These are phyloP conservation scores for Myxozyma neglecta DNA, from an alignment of 805 yeast species.

Conservation along the genomic window DNA sequence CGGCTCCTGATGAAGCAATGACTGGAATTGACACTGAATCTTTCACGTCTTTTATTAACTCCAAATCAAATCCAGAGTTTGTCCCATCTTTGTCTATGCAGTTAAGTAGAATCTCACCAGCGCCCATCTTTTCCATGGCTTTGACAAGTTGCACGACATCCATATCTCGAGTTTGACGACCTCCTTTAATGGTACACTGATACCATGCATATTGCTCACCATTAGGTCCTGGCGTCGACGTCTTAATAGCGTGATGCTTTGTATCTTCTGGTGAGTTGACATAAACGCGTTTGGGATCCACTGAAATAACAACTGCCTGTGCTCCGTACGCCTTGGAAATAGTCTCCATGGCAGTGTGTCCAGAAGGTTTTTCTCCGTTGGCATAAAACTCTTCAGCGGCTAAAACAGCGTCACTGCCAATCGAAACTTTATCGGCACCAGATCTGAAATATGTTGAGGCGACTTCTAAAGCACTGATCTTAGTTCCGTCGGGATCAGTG, in stretches of 20 bases:
- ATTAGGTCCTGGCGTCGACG: slow-evolving; percentile 73
- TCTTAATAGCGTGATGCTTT: slow-evolving; percentile 62
- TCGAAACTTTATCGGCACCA: slow-evolving; percentile 97
- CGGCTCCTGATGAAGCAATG: slow-evolving; percentile 98
- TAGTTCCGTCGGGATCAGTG: slow-evolving; percentile 78
- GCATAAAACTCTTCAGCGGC: slow-evolving; percentile 84
- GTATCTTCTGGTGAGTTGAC: slow-evolving; percentile 62
- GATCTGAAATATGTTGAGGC: slow-evolving; percentile 90
- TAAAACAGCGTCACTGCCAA: slow-evolving; percentile 94
- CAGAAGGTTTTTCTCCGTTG: slow-evolving; percentile 58
- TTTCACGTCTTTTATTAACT: slow-evolving; percentile 76
- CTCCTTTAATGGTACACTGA: slow-evolving; percentile 95
- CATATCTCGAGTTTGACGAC: slow-evolving; percentile 82
- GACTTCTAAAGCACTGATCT: slow-evolving; percentile 81
- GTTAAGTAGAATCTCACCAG: slow-evolving; percentile 90
- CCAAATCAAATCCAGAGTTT: slow-evolving; percentile 90
- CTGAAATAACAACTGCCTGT: slow-evolving; percentile 97
- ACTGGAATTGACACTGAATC: slow-evolving; percentile 81
- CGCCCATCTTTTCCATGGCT: slow-evolving; percentile 91
- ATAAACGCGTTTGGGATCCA: slow-evolving; percentile 92
- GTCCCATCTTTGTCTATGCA: slow-evolving; percentile 98
- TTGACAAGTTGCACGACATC: slow-evolving; percentile 88
- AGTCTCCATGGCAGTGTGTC: slow-evolving; percentile 87
- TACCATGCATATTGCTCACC: slow-evolving; percentile 91
- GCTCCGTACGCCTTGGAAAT: slow-evolving; percentile 89